Percentiles rank a stretch among this genome's conserved stretches.
These are phyloP conservation scores for Cairneyella variabilis DNA, from an alignment of 495 filamentous ascomycete species.

Conservation along the genomic window DNA sequence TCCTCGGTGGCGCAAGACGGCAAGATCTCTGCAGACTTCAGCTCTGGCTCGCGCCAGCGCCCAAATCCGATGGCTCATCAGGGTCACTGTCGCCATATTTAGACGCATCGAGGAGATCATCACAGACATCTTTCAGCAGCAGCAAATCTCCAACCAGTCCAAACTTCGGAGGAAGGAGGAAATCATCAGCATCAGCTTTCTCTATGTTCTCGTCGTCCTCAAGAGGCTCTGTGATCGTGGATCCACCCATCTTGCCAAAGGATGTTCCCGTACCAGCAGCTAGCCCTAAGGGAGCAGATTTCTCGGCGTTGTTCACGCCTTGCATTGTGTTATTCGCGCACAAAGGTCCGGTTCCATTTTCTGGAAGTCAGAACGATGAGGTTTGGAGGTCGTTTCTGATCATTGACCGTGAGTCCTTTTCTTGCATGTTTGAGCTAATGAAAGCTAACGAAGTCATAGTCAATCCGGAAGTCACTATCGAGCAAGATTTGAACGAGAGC, in stretches of 20 bases:
- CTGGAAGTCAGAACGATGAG: background rate
- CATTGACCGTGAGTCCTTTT: conserved; percentile 4
- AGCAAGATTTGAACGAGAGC: conserved; percentile 3
- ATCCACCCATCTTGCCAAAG: background rate
- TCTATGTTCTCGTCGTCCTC: conserved; percentile 3
- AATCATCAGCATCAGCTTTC: conserved; percentile 1
- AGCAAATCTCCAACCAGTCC: background rate
- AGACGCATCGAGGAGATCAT: background rate
- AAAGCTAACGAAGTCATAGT: conserved; percentile 1
- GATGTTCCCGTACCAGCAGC: background rate
- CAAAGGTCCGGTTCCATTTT: background rate
- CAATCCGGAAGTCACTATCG: background rate
- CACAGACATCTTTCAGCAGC: background rate
- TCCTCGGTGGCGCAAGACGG: conserved; percentile 1
- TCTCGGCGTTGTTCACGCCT: background rate
- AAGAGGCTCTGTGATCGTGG: conserved; percentile 2
- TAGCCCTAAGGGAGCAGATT: background rate
- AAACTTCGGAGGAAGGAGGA: background rate
- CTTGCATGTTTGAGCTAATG: background rate
- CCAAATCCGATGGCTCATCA: background rate
- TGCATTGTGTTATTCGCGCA: conserved; percentile 8
- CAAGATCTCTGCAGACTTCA: conserved; percentile 12
- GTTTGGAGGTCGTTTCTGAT: conserved; percentile 2
- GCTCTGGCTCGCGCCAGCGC: conserved; percentile 1
- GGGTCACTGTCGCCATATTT: background rate